phyloP scores from a whole-genome alignment of 805 yeast species.

The Pichia paraexigua region DNA sequence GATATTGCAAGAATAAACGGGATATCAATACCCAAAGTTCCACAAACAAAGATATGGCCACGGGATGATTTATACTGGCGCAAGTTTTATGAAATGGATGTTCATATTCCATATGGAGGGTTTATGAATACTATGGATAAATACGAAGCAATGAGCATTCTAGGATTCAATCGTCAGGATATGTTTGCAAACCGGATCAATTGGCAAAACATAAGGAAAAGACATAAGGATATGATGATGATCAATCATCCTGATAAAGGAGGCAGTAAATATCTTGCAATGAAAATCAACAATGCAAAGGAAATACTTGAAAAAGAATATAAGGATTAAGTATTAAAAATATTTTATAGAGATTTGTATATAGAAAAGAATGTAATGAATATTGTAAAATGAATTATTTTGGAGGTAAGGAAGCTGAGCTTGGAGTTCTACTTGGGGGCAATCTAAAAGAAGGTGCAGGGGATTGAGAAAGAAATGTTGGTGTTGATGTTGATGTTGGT shows the following conservation, averaged over 20 bases:
- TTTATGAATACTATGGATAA: slow-evolving; percentile 61
- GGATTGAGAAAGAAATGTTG: background rate
- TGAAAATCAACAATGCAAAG: slow-evolving; percentile 82
- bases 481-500: slow-evolving; percentile 1
- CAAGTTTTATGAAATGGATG: slow-evolving; percentile 23
- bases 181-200: slow-evolving; percentile 14
- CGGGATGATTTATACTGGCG: slow-evolving; percentile 4
- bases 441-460: background rate
- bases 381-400: background rate
- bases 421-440: slow-evolving; percentile 1
- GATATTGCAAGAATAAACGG: slow-evolving; percentile 36
- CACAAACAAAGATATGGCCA: slow-evolving; percentile 1
- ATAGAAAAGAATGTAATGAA: background rate
- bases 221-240: slow-evolving; percentile 72
- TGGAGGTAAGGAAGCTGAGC: background rate
- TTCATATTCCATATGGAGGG: slow-evolving; percentile 43
- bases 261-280: slow-evolving; percentile 73
- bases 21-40: slow-evolving; percentile 12
- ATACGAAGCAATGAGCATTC: slow-evolving; percentile 58
- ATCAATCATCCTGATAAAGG: slow-evolving; percentile 86
- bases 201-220: slow-evolving; percentile 57
- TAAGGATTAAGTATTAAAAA: background rate
- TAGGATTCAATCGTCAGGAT: slow-evolving; percentile 41
- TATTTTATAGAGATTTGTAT: background rate
- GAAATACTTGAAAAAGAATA: slow-evolving; percentile 55